A percentile compares a stretch with the other conserved stretches of the same genome.
These are phyloP conservation scores for Ogataea neopini DNA, from an alignment of 805 yeast species.

Conservation along the genomic window DNA sequence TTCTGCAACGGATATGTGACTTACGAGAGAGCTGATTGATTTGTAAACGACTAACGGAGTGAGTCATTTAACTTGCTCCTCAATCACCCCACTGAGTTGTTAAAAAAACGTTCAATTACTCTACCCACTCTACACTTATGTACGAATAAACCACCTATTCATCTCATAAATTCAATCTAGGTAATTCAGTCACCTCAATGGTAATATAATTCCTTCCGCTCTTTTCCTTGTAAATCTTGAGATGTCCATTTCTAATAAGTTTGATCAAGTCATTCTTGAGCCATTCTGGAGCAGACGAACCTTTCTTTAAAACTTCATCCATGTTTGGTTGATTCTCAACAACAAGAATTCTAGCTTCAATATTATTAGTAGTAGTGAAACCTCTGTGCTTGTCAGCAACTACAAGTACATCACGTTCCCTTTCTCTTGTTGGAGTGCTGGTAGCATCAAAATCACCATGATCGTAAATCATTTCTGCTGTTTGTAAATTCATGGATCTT, in stretches of 20 bases:
- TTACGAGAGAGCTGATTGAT: too few relatives aligned
- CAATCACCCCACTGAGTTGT: too few relatives aligned
- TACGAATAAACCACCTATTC: slow-evolving; percentile 1
- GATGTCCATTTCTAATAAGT: slow-evolving; percentile 21
- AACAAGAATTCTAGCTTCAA: slow-evolving; percentile 23
- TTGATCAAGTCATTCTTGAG: slow-evolving; percentile 21
- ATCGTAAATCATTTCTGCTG: slow-evolving; percentile 13
- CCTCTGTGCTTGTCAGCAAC: slow-evolving; percentile 11
- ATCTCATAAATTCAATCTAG: slow-evolving; percentile 7
- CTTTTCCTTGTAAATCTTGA: slow-evolving; percentile 18
- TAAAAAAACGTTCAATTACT: background rate
- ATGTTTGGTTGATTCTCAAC: slow-evolving; percentile 26
- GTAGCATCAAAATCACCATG: slow-evolving; percentile 18
- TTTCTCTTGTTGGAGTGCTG: slow-evolving; percentile 15
- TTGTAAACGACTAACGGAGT: too few relatives aligned
- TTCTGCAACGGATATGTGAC: too few relatives aligned
- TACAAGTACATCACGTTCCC: slow-evolving; percentile 13
- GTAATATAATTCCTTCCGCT: slow-evolving; percentile 24
- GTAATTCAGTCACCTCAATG: slow-evolving; percentile 22
- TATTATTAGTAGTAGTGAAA: slow-evolving; percentile 6
- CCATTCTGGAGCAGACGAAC: slow-evolving; percentile 20
- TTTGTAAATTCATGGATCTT: slow-evolving; percentile 5
- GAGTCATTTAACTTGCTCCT: too few relatives aligned
- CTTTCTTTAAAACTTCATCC: slow-evolving; percentile 19
- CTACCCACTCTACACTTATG: too few relatives aligned